Conservation (phyloP, 2,329 filamentous ascomycete genomes). For the Colletotrichum gigasporum region DNA sequence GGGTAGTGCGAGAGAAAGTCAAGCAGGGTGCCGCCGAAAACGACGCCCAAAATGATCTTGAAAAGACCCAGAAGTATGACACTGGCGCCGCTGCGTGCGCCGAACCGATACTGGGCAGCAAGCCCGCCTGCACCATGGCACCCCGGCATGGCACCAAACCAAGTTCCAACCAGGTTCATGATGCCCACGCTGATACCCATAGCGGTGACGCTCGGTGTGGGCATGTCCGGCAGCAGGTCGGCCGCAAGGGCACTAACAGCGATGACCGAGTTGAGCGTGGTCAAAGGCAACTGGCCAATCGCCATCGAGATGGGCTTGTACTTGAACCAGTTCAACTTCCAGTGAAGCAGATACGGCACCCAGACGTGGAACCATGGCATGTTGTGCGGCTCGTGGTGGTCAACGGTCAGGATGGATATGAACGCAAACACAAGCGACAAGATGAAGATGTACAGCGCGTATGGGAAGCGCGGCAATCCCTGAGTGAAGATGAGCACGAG, state of each 20-base stretch:
- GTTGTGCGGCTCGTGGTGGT: conserved; percentile 34
- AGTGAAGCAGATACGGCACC: conserved; percentile 61
- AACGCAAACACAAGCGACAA: conserved; percentile 74
- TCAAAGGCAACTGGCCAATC: conserved; percentile 88
- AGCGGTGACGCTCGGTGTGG: conserved; percentile 75
- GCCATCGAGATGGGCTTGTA: conserved; percentile 63
- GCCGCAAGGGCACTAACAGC: conserved; percentile 83
- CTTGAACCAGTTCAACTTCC: conserved; percentile 52
- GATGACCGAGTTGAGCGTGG: conserved; percentile 90
- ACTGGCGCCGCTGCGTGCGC: conserved; percentile 86
- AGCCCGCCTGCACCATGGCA: conserved; percentile 94
- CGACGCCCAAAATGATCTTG: conserved; percentile 80
- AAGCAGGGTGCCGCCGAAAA: conserved; percentile 80
- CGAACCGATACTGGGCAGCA: conserved; percentile 91
- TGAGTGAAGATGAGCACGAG: conserved; percentile 75
- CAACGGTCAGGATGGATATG: conserved; percentile 43
- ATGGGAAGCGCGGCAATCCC: conserved; percentile 74
- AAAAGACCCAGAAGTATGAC: conserved; percentile 80
- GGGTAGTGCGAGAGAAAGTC: conserved; percentile 78
- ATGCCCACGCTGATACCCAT: conserved; percentile 82
- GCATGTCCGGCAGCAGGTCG: conserved; percentile 77
- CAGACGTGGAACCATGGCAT: conserved; percentile 68
- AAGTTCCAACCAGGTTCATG: conserved; percentile 88
- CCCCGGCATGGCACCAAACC: conserved; percentile 95
- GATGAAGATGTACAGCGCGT: conserved; percentile 77